Evolutionary conservation across 805 yeast species (phyloP).

Genomic region (Torulaspora microellipsoides): DNA sequence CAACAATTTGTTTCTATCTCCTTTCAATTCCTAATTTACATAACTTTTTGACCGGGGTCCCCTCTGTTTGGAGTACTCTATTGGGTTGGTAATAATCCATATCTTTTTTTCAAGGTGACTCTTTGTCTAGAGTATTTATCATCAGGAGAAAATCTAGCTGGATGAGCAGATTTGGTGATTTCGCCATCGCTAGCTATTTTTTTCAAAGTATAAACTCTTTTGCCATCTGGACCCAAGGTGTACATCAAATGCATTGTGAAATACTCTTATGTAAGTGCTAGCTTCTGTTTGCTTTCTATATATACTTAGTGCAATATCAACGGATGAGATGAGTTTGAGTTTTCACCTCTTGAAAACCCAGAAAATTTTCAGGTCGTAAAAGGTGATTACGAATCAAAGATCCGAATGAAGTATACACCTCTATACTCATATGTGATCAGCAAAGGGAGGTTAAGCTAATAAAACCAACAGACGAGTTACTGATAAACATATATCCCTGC

Average conservation of each 20-base stretch:
- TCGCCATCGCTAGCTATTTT: conserved; percentile 81
- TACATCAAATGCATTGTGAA: conserved; percentile 94
- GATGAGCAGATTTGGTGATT: conserved; percentile 98
- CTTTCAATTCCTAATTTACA: conserved; percentile 5
- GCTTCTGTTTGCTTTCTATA: too few relatives aligned
- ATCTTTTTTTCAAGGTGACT: conserved; percentile 96
- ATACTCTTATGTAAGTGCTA: background rate
- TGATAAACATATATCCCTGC: too few relatives aligned
- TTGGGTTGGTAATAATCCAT: conserved; percentile 80
- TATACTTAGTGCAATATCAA: too few relatives aligned
- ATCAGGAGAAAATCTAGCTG: conserved; percentile 99
- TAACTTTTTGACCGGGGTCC: background rate
- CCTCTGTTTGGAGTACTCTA: conserved; percentile 29
- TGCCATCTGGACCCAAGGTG: conserved; percentile 91
- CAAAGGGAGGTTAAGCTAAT: too few relatives aligned
- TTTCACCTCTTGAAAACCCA: conserved; percentile 2
- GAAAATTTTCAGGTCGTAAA: background rate
- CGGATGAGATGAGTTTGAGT: background rate
- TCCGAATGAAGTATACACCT: too few relatives aligned
- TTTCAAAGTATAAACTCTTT: conserved; percentile 88
- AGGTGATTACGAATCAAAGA: background rate
- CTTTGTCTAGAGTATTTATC: conserved; percentile 99
- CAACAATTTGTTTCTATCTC: too few relatives aligned
- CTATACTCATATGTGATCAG: too few relatives aligned
- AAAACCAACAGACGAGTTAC: too few relatives aligned